phyloP scores from a whole-genome alignment of 2,329 filamentous ascomycete species.

The Verticillium albo-atrum region DNA sequence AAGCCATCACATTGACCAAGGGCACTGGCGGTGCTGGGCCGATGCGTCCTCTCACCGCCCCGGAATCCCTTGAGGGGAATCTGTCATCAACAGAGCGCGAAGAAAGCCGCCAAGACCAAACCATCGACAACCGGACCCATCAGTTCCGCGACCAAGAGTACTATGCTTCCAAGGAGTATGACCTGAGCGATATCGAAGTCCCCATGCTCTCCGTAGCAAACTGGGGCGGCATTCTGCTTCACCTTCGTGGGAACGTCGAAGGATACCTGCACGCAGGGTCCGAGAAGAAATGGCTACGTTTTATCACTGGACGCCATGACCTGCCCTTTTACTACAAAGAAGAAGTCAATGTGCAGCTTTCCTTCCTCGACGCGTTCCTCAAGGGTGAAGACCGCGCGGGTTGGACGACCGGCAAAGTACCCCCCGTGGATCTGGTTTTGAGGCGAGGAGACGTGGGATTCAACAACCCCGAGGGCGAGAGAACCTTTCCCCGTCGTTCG shows the following conservation, averaged over 20 bases:
- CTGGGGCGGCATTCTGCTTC: conserved; percentile 67
- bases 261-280: conserved; percentile 62
- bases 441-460: conserved; percentile 64
- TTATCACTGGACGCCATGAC: conserved; percentile 67
- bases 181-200: conserved; percentile 61
- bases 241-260: conserved; percentile 65
- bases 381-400: conserved; percentile 60
- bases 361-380: conserved; percentile 67
- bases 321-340: conserved; percentile 69
- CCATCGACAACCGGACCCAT: conserved; percentile 40
- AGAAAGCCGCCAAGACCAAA: conserved; percentile 44
- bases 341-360: conserved; percentile 62
- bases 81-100: conserved; percentile 46
- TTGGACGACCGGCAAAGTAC: conserved; percentile 55
- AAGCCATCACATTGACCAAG: too few species aligned
- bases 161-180: conserved; percentile 62
- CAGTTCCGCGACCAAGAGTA: conserved; percentile 59
- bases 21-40: too few species aligned
- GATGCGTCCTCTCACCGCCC: too few species aligned
- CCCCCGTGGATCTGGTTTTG: conserved; percentile 56
- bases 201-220: conserved; percentile 64
- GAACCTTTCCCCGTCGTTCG: conserved; percentile 45
- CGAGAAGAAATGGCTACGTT: conserved; percentile 62
- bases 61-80: conserved; percentile 57
- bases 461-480: conserved; percentile 59